A percentile compares a stretch with the other conserved stretches of the same genome.
These are phyloP conservation scores for Solanum habrochaites DNA, from an alignment of 257 asterid species.

Conservation along the genomic window DNA sequence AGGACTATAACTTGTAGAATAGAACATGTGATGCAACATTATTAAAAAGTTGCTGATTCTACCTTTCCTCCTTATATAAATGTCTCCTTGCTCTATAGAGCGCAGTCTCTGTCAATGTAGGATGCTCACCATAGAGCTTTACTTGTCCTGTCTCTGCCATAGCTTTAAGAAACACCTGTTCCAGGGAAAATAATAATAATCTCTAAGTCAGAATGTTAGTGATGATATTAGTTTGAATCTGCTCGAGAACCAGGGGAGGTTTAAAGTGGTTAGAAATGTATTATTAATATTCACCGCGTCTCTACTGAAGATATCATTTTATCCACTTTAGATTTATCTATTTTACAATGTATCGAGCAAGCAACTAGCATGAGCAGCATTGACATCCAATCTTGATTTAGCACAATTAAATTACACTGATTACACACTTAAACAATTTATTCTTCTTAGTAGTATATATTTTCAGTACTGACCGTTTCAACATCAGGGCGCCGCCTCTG, in stretches of 20 bases:
- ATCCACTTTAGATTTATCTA: neutral
- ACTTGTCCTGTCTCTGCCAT: slow-evolving; percentile 95
- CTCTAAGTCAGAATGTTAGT: neutral
- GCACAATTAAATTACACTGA: neutral
- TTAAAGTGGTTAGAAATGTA: neutral
- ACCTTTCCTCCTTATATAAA: slow-evolving; percentile 86
- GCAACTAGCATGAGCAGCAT: neutral
- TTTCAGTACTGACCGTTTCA: slow-evolving; percentile 53
- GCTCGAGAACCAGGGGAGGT: neutral
- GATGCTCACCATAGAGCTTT: slow-evolving; percentile 82
- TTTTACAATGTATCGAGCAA: neutral
- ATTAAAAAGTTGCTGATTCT: neutral
- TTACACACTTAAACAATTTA: neutral
- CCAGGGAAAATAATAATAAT: neutral
- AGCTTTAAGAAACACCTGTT: slow-evolving; percentile 88
- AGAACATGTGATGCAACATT: neutral
- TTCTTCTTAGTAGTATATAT: neutral
- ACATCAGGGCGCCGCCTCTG: slow-evolving; percentile 91
- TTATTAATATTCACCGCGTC: neutral
- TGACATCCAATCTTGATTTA: neutral
- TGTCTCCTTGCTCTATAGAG: slow-evolving; percentile 86
- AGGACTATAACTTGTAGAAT: neutral
- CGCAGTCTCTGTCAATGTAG: slow-evolving; percentile 75
- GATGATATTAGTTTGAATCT: neutral
- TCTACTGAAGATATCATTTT: neutral